These are phyloP conservation scores for Saitozyma sp. DNA, from an alignment of 768 basidiomycete species.

Conservation along the genomic window DNA sequence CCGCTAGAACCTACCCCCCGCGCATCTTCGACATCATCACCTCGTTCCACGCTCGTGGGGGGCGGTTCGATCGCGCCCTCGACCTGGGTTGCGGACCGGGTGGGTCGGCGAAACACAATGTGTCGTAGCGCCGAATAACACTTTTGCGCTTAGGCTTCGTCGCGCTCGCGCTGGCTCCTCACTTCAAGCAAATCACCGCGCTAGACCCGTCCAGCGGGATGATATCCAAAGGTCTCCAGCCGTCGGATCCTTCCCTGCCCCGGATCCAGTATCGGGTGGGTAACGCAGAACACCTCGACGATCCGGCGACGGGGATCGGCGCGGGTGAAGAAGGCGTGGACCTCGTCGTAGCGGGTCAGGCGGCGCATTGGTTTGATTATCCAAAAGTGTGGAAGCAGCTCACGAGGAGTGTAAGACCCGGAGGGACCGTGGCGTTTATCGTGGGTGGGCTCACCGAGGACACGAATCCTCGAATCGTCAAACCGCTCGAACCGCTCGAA, in stretches of 20 bases:
- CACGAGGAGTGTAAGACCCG: slow-evolving; percentile 61
- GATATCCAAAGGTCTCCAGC: slow-evolving; percentile 56
- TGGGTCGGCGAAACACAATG: too few relatives aligned
- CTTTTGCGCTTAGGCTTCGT: slow-evolving; percentile 81
- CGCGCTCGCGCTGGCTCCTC: slow-evolving; percentile 59
- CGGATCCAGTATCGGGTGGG: slow-evolving; percentile 54
- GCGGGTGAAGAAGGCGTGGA: slow-evolving; percentile 60
- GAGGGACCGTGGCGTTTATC: slow-evolving; percentile 74
- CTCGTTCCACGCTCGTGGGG: slow-evolving; percentile 58
- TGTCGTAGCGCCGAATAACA: too few relatives aligned
- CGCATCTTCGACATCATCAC: slow-evolving; percentile 66
- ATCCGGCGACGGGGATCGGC: slow-evolving; percentile 51
- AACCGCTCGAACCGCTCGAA: too few relatives aligned
- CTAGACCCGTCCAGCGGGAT: slow-evolving; percentile 75
- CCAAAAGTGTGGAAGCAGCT: slow-evolving; percentile 69
- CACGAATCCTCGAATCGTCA: background rate
- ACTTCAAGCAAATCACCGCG: slow-evolving; percentile 66
- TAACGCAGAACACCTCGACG: slow-evolving; percentile 61
- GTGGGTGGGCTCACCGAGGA: slow-evolving; percentile 53
- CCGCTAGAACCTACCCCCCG: slow-evolving; percentile 62
- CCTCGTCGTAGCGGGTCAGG: slow-evolving; percentile 72
- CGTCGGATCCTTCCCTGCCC: slow-evolving; percentile 22
- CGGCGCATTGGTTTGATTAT: slow-evolving; percentile 82
- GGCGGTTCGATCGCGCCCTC: slow-evolving; percentile 62
- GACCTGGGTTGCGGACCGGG: slow-evolving; percentile 87